phyloP scores from a whole-genome alignment of 208 protist genomes.

The Sergeia podlipaevii region DNA sequence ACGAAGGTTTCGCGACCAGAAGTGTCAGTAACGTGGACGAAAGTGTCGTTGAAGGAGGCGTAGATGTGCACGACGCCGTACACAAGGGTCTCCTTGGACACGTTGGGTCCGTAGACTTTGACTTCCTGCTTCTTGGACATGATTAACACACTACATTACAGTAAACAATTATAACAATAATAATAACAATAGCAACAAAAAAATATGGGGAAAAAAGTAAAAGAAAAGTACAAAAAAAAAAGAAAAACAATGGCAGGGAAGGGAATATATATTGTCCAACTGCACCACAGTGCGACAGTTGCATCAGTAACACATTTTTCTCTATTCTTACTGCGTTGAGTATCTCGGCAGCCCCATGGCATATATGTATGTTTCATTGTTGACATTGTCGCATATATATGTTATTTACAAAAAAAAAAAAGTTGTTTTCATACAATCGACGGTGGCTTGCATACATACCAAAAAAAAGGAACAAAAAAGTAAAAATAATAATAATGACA shows the following conservation, averaged over 20 bases:
- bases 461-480: slow-evolving; percentile 17
- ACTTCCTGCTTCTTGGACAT: slow-evolving; percentile 94
- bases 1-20: slow-evolving; percentile 97
- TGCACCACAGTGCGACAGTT: too few species aligned
- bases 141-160: too few species aligned
- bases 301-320: too few species aligned
- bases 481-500: too few species aligned
- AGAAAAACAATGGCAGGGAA: background rate
- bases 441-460: background rate
- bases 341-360: too few species aligned
- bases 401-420: background rate
- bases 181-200: slow-evolving; percentile 14
- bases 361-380: too few species aligned
- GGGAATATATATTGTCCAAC: background rate
- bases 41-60: slow-evolving; percentile 99
- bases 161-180: slow-evolving; percentile 85
- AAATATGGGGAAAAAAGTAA: too few species aligned
- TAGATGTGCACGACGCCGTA: slow-evolving; percentile 99
- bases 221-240: slow-evolving; percentile 1
- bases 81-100: slow-evolving; percentile 85
- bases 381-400: slow-evolving; percentile 2
- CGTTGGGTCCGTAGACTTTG: slow-evolving; percentile 90
- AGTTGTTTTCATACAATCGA: slow-evolving; percentile 4
- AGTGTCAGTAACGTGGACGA: slow-evolving; percentile 99
- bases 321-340: too few species aligned